Base-by-base conservation (phyloP, 2,329 filamentous ascomycete species). In the Venturia aucupariae region DNA sequence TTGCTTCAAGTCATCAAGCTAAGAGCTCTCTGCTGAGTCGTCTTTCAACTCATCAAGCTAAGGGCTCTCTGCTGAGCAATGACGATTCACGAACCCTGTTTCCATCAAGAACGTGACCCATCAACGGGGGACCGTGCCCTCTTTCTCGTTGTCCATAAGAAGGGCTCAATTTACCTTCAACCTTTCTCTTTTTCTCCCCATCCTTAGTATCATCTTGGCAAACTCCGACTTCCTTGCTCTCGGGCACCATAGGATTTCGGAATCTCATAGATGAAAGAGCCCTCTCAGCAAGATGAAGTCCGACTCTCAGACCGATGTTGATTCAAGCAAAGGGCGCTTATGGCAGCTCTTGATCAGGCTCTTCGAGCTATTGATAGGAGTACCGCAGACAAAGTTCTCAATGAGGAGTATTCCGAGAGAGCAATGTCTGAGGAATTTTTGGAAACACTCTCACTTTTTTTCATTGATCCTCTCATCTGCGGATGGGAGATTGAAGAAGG, bases 401-500 rank as follows among this genome's bases (percentile, higher is more conserved):
- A 42, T 42, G 39, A 42, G 39, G 39, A 42, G 39, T 42, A 42
- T 42, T 42, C 39, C 39, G 39, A 42, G 39, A 35, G 32, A 35
- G n/a, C 32, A 35, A 4, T 35, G 10, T 42, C 17, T n/a, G n/a
- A n/a, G 39, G 11, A 42, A 42, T 42, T 42, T 42, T 42, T 42
- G 39, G 11, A n/a, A n/a, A 7, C 42, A 6, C 19, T 46, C 15
- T 5, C 15, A 5, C 15, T 54, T 32, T 54, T n/a, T 54, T 54
- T 32, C 48, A 54, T 54, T 54, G 48, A 54, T 54, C 11, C 48
- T 54, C 11, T 54, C 48, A 54, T 54, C 48, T 32, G 13, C 48
- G 48, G 48, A 54, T 54, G 48, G 24, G 48, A 54, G 24, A 54
- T 54, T 54, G 24, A 54, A 54, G 48, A 54, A 54, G 48, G 32